Conservation (phyloP, 2,329 filamentous ascomycete species). For the Mycosphaerelloides madeirae region DNA sequence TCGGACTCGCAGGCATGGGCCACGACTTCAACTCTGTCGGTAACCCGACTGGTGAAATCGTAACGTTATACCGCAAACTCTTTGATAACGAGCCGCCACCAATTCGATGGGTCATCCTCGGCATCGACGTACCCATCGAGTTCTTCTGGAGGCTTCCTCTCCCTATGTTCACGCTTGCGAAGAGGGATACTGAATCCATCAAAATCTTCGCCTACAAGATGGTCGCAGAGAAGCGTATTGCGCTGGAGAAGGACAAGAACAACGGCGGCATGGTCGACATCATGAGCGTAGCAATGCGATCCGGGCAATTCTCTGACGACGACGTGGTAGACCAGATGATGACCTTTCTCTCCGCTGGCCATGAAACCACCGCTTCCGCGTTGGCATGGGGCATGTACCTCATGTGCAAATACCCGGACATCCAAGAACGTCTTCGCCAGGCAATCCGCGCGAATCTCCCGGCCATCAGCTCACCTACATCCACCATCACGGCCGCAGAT, state of each 20-base stretch:
- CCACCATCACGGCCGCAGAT: background rate
- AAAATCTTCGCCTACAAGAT: background rate
- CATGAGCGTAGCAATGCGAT: constrained; percentile 47
- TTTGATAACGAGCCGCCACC: no score
- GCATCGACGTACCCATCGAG: background rate
- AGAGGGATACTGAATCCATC: constrained; percentile 63
- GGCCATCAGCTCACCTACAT: no score
- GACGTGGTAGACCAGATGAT: constrained; percentile 35
- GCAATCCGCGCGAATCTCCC: background rate
- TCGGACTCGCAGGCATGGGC: constrained; percentile 72
- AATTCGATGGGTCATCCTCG: background rate
- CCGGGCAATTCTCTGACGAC: constrained; percentile 48
- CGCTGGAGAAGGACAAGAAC: constrained; percentile 31
- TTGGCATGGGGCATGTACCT: background rate
- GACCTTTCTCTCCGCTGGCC: constrained; percentile 70
- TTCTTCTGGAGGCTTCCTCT: background rate
- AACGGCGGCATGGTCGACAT: constrained; percentile 36
- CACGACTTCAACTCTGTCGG: constrained; percentile 28
- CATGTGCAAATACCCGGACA: background rate
- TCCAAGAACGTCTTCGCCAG: background rate
- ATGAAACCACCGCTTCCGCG: constrained; percentile 51
- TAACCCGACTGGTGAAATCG: background rate
- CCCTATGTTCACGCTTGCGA: no score
- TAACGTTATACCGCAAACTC: background rate
- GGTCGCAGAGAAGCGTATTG: constrained; percentile 30